Conservation (phyloP, 768 basidiomycete genomes). For the Psilocybe sp. region DNA sequence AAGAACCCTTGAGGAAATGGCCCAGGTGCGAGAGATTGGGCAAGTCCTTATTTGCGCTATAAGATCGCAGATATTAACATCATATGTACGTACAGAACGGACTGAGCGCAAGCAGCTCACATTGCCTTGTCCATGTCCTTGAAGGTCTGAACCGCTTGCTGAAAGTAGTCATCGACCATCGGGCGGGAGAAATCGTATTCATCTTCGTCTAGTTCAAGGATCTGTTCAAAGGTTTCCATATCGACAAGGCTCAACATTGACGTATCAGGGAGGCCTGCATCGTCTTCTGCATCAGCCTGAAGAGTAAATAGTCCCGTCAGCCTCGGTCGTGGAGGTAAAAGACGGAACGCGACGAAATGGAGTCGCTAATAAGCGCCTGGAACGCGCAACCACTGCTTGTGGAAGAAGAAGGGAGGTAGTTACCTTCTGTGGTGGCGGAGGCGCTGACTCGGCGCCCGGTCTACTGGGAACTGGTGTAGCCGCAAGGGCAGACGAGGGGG, state of each 20-base stretch:
- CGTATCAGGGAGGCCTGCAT: constrained; percentile 10
- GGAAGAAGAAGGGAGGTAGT: too few species aligned
- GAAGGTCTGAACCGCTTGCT: constrained; percentile 78
- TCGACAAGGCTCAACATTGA: constrained; percentile 49
- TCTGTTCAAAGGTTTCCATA: constrained; percentile 78
- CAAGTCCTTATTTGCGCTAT: constrained; percentile 60
- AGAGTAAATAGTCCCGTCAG: too few species aligned
- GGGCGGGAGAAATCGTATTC: constrained; percentile 67
- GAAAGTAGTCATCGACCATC: constrained; percentile 81
- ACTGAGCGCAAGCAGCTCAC: constrained; percentile 57
- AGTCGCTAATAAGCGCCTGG: too few species aligned
- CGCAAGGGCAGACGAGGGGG: too few species aligned
- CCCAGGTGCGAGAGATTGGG: constrained; percentile 68
- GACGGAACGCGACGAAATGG: too few species aligned
- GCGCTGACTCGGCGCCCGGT: too few species aligned
- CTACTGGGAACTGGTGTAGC: too few species aligned
- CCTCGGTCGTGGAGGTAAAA: too few species aligned
- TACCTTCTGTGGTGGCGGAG: too few species aligned
- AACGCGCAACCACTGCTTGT: too few species aligned
- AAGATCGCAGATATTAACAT: constrained; percentile 7
- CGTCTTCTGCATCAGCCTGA: background rate
- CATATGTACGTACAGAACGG: constrained; percentile 2
- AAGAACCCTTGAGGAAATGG: constrained; percentile 97
- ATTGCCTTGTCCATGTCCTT: constrained; percentile 71
- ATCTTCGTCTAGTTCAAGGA: constrained; percentile 86